Percentiles rank a stretch among this genome's conserved stretches.
These are phyloP conservation scores for Citrullus colocynthis DNA, from an alignment of 306 rosid species.

Conservation along the genomic window DNA sequence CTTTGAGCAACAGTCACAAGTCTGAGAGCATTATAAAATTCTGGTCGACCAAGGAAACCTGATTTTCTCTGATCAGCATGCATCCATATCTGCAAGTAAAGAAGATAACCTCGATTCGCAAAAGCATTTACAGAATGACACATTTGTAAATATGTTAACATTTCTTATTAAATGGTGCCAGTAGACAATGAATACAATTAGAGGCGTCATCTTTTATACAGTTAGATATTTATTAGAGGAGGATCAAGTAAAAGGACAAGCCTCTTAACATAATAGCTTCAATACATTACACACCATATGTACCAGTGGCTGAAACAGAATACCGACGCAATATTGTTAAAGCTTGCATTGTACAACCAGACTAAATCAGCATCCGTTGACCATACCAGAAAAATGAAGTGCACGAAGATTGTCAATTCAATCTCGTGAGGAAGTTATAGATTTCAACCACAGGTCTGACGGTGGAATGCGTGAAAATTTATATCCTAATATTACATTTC, in stretches of 20 bases:
- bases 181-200: not conserved
- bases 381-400: not conserved
- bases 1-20: conserved; percentile 95
- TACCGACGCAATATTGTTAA: not conserved
- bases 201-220: not conserved
- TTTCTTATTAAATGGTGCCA: not conserved
- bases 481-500: not conserved
- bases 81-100: conserved; percentile 66
- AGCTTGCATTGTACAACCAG: not conserved
- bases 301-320: not conserved
- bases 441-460: not conserved
- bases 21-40: conserved; percentile 83
- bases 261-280: not conserved
- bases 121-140: conserved; percentile 6
- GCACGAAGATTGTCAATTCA: not conserved
- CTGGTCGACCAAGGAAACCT: conserved; percentile 74
- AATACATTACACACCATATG: not conserved
- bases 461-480: not conserved
- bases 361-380: not conserved
- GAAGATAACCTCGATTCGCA: conserved; percentile 3
- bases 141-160: not conserved
- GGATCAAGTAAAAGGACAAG: not conserved
- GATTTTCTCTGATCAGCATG: conserved; percentile 83
- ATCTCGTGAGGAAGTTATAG: not conserved
- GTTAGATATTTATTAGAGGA: not conserved